Conservation (phyloP, 345 rosid species). For the Eucalyptus pauciflora region DNA sequence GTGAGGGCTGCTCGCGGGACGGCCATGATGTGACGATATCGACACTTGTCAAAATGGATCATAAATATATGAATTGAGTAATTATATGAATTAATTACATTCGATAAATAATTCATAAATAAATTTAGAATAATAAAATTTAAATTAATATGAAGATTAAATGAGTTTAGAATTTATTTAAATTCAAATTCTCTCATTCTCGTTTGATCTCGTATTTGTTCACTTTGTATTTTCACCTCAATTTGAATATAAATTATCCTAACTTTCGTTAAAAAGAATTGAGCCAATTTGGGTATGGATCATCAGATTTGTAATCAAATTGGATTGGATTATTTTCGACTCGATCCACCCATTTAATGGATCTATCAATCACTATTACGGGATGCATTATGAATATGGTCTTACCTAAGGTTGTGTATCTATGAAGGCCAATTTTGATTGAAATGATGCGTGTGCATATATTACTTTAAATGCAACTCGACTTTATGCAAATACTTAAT, state of each 20-base stretch:
- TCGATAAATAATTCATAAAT: rapidly evolving
- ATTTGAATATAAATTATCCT: too few species aligned
- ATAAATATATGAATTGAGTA: too few species aligned
- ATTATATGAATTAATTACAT: too few species aligned
- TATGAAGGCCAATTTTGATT: neutral
- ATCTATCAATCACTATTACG: rapidly evolving
- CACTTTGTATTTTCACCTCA: too few species aligned
- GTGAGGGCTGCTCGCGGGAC: neutral
- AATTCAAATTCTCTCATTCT: too few species aligned
- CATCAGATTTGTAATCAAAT: neutral
- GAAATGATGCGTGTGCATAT: rapidly evolving
- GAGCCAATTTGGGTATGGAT: rapidly evolving
- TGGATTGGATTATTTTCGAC: rapidly evolving
- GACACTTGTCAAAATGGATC: too few species aligned
- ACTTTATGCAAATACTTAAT: neutral
- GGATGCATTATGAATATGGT: rapidly evolving
- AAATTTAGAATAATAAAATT: too few species aligned
- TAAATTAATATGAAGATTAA: too few species aligned
- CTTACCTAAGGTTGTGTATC: rapidly evolving
- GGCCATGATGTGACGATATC: neutral
- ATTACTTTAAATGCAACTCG: neutral
- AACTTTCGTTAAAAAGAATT: rapidly evolving
- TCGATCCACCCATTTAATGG: rapidly evolving
- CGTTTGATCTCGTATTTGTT: rapidly evolving
- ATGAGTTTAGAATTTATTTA: too few species aligned